These are phyloP conservation scores for Erigeron canadensis DNA, from an alignment of 129 eudicot species.

Conservation along the genomic window DNA sequence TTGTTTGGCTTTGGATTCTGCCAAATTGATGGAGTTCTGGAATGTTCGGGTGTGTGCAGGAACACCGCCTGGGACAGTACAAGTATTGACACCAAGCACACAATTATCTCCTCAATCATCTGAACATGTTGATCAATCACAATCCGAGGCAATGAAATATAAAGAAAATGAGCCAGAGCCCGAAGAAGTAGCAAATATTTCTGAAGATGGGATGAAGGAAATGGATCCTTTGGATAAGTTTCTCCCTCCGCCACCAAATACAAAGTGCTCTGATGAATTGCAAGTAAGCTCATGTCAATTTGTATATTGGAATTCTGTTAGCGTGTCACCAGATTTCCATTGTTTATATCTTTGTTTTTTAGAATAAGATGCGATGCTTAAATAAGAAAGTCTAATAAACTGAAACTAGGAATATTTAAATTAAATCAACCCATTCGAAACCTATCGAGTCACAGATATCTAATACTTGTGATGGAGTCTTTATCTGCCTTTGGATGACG, in stretches of 20 bases:
- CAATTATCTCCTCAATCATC: conserved; percentile 57
- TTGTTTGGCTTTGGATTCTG: background rate
- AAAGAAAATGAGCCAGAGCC: conserved; percentile 46
- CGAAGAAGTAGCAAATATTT: conserved; percentile 32
- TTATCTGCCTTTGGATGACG: no score
- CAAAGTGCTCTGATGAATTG: conserved; percentile 73
- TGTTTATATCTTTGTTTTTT: no score
- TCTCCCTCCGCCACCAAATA: conserved; percentile 76
- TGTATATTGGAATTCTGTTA: background rate
- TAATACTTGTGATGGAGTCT: no score
- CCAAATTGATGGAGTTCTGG: background rate
- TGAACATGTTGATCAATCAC: conserved; percentile 43
- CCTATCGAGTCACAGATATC: no score
- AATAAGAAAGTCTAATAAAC: no score
- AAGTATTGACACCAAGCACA: conserved; percentile 39
- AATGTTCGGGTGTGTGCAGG: conserved; percentile 37
- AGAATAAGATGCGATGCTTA: no score
- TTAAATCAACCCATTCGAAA: no score
- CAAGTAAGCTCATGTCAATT: conserved; percentile 52
- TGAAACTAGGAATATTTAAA: no score
- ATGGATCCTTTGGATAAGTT: conserved; percentile 60
- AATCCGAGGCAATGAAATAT: conserved; percentile 39
- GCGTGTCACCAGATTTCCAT: no score
- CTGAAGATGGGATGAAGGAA: conserved; percentile 42
- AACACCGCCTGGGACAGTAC: conserved; percentile 45